Evolutionary conservation across 352 stramenopile species (phyloP), one percentile per base, ranked within the genome.

Genomic region (Ophiocytium majus): DNA sequence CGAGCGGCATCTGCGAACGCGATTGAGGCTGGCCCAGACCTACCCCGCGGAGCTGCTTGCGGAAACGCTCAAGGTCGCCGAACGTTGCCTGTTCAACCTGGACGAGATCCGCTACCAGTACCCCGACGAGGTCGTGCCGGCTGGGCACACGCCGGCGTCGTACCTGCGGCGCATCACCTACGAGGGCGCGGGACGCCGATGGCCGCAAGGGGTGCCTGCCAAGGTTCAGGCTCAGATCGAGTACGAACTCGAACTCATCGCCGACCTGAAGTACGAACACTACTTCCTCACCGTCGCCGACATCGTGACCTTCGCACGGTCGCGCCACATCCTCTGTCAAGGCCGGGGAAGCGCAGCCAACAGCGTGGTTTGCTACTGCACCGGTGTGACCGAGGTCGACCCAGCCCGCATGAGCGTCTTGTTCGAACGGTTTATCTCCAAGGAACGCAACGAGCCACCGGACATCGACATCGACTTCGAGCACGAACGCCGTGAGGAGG

Each of bases 401-500:
- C 57, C 57, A 28, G 57, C 23, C 57, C 57, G 57, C 19, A 71
- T 71, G 23, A 28, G 28, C 23, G 57, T 71, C 57, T 28, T 71
- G 28, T 71, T 71, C 57, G 57, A 71, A 28, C 57, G 57, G 57
- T 71, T 71, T 28, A 71, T 71, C 57, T 23, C 19, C 57, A 71
- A 71, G 57, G 57, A 71, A 28, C 57, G 57, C 19, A 28, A 23
- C 28, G 57, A 71, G 57, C 19, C 57, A 23, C 57, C 57, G 57
- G 57, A 71, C 57, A 71, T 71, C 57, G 57, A 71, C 57, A 71
- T 71, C 57, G 57, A 71, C 57, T 71, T 71, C 57, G 57, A 71
- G 28, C 57, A 71, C 57, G 19, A 71, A 28, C 57, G 57, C 19
- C 57, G 57, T 28, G 57, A 71, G 57, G 57, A 71, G 57, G 57